These are phyloP conservation scores for Camellia lanceoleosa DNA, from an alignment of 148 eudicot genomes.

Conservation along the genomic window DNA sequence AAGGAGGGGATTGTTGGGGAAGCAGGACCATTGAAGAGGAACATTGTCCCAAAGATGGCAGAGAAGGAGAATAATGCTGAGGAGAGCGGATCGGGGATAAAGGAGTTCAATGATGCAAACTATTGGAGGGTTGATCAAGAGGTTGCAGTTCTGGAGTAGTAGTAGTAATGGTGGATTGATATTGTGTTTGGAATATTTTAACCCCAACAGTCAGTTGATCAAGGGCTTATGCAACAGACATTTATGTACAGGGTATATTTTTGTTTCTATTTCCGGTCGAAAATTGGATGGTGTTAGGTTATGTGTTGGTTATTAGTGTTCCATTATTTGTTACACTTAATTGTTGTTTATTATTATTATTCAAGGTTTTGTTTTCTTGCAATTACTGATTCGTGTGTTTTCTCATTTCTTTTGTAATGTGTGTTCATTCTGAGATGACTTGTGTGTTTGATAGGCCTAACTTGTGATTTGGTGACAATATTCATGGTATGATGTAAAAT, in stretches of 20 bases:
- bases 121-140: conserved; percentile 95
- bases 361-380: conserved; percentile 4
- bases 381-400: conserved; percentile 2
- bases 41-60: conserved; percentile 26
- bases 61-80: conserved; percentile 49
- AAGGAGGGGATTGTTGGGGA: conserved; percentile 98
- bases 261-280: conserved; percentile 10
- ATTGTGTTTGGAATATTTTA: background rate
- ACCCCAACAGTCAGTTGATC: conserved; percentile 4
- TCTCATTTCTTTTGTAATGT: background rate
- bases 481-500: too few relatives aligned
- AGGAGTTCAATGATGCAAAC: conserved; percentile 86
- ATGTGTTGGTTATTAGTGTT: conserved; percentile 8
- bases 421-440: background rate
- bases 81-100: conserved; percentile 48
- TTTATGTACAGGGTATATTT: conserved; percentile 24
- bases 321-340: conserved; percentile 6
- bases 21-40: conserved; percentile 85
- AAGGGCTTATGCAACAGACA: conserved; percentile 4
- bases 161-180: conserved; percentile 28
- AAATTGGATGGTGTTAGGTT: conserved; percentile 10
- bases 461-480: too few relatives aligned
- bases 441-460: too few relatives aligned
- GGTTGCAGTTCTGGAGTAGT: conserved; percentile 73
- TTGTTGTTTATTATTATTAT: conserved; percentile 8